Conservation (phyloP, 2,329 filamentous ascomycete species). For the Macroventuria anomochaeta region DNA sequence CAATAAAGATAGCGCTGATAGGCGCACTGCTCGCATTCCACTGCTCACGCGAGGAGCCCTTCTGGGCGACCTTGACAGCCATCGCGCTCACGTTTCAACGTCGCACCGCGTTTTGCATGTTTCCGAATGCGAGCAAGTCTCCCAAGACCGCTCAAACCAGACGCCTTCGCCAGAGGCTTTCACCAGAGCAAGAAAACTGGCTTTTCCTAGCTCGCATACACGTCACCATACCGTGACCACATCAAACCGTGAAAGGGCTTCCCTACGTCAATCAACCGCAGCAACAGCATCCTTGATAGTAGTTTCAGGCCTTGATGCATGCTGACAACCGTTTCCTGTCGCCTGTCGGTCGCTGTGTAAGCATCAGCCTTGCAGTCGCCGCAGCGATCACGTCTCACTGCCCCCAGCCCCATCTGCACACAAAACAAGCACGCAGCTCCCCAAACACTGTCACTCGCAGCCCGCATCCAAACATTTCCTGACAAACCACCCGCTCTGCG, state of each 20-base stretch:
- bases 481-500: slow-evolving; percentile 7
- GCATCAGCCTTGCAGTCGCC: slow-evolving; percentile 26
- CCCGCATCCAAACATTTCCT: slow-evolving; percentile 14
- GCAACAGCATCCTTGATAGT: background rate
- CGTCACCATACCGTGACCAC: slow-evolving; percentile 28
- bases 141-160: slow-evolving; percentile 11
- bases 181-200: slow-evolving; percentile 17
- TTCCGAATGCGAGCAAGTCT: slow-evolving; percentile 9
- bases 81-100: slow-evolving; percentile 17
- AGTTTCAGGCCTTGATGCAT: background rate
- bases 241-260: slow-evolving; percentile 15
- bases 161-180: slow-evolving; percentile 10
- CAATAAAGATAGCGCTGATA: background rate
- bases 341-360: slow-evolving; percentile 9
- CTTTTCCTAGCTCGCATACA: slow-evolving; percentile 23
- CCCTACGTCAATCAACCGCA: slow-evolving; percentile 16
- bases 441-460: slow-evolving; percentile 1
- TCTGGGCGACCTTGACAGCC: slow-evolving; percentile 4
- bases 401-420: slow-evolving; percentile 15
- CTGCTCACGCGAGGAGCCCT: slow-evolving; percentile 10
- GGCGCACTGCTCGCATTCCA: slow-evolving; percentile 5
- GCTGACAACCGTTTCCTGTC: slow-evolving; percentile 8
- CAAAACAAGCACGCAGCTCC: slow-evolving; percentile 8
- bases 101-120: slow-evolving; percentile 13
- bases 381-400: slow-evolving; percentile 30